Evolutionary conservation across 23 red algal genomes (phyloP).

Genomic region (Gracilaria vermiculophylla): DNA sequence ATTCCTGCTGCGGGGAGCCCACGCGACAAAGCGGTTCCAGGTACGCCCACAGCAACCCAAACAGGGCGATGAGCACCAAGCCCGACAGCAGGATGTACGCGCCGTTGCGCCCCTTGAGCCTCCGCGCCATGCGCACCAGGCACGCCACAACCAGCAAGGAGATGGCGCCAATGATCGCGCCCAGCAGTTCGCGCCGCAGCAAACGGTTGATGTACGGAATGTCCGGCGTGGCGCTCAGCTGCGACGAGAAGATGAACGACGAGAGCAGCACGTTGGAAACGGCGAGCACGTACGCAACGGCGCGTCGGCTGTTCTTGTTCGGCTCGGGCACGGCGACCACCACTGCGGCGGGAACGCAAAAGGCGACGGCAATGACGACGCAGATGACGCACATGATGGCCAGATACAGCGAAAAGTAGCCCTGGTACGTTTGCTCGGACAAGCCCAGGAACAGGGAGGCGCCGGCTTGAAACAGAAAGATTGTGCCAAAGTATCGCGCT

Average conservation of each 20-base stretch:
- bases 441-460: slow-evolving; percentile 49
- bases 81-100: slow-evolving; percentile 78
- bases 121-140: slow-evolving; percentile 51
- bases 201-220: slow-evolving; percentile 49
- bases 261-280: slow-evolving; percentile 15
- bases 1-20: background rate
- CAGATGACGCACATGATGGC: slow-evolving; percentile 31
- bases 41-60: slow-evolving; percentile 63
- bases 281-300: slow-evolving; percentile 15
- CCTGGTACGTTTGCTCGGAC: slow-evolving; percentile 31
- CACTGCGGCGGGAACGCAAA: slow-evolving; percentile 70
- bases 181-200: slow-evolving; percentile 43
- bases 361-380: slow-evolving; percentile 16
- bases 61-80: slow-evolving; percentile 33
- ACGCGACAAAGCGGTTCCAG: slow-evolving; percentile 51
- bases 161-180: slow-evolving; percentile 58
- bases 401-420: slow-evolving; percentile 33
- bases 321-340: slow-evolving; percentile 75
- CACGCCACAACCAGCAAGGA: slow-evolving; percentile 23
- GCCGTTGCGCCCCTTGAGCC: slow-evolving; percentile 79
- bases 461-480: slow-evolving; percentile 72
- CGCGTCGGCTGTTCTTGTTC: background rate
- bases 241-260: slow-evolving; percentile 24
- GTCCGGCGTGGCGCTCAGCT: slow-evolving; percentile 17
- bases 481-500: slow-evolving; percentile 72